Percentiles rank a stretch among this genome's conserved stretches.
These are phyloP conservation scores for Mrakia hoshinonis DNA, from an alignment of 768 basidiomycete species.

Conservation along the genomic window DNA sequence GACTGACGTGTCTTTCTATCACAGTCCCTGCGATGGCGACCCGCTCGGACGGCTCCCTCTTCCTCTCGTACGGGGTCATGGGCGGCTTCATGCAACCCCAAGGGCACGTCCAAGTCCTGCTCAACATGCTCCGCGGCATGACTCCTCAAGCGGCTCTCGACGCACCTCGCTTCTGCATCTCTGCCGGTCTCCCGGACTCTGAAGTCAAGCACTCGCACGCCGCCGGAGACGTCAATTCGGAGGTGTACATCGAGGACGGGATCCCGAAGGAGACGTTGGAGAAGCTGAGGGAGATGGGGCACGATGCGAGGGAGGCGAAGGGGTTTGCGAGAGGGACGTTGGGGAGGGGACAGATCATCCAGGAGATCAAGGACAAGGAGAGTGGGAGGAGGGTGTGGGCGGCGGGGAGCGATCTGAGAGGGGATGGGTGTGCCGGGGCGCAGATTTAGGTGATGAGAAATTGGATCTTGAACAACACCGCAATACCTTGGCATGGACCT, in stretches of 20 bases:
- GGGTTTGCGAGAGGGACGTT: conserved; percentile 51
- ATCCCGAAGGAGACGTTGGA: conserved; percentile 56
- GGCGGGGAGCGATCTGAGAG: conserved; percentile 81
- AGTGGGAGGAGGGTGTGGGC: conserved; percentile 77
- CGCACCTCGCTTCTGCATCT: conserved; percentile 93
- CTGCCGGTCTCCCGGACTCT: conserved; percentile 40
- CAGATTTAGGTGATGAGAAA: no score
- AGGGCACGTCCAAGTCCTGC: conserved; percentile 87
- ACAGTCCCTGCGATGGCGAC: conserved; percentile 71
- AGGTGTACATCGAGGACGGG: conserved; percentile 75
- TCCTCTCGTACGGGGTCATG: conserved; percentile 56
- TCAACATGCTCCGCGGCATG: conserved; percentile 81
- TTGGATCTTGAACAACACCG: no score
- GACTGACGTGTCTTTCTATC: no score
- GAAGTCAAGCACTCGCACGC: conserved; percentile 44
- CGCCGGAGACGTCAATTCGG: conserved; percentile 66
- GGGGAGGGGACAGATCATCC: conserved; percentile 54
- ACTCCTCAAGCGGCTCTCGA: conserved; percentile 84
- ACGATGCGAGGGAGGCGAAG: conserved; percentile 57
- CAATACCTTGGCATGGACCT: no score
- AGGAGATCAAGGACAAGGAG: conserved; percentile 57
- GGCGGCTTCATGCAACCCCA: conserved; percentile 72
- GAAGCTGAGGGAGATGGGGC: conserved; percentile 80
- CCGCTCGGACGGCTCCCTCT: conserved; percentile 61
- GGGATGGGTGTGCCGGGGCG: conserved; percentile 62